phyloP scores from a whole-genome alignment of 257 asterid species.

The Petunia secreta region DNA sequence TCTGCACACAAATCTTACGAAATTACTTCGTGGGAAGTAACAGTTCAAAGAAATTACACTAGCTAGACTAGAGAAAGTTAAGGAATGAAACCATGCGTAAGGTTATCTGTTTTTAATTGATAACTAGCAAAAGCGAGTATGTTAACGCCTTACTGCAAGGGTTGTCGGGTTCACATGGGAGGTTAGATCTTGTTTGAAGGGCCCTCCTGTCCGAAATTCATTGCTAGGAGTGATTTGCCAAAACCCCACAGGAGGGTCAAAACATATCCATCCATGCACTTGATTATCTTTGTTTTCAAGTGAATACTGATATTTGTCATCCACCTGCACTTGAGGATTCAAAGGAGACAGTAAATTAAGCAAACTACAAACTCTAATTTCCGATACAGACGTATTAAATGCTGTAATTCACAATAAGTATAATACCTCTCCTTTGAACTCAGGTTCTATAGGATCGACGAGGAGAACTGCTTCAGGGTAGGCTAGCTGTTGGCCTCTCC shows the following conservation, averaged over 20 bases:
- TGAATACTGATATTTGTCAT: constrained; percentile 49
- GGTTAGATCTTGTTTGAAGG: constrained; percentile 45
- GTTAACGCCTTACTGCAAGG: constrained; percentile 35
- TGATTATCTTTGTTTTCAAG: constrained; percentile 42
- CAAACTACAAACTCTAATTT: background rate
- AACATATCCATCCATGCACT: constrained; percentile 44
- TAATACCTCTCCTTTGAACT: constrained; percentile 46
- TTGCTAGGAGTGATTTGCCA: constrained; percentile 52
- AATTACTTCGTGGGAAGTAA: background rate
- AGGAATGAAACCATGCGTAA: background rate
- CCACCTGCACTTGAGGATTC: constrained; percentile 31
- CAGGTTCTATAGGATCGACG: constrained; percentile 41
- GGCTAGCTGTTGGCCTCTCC: constrained; percentile 38
- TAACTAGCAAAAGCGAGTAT: background rate
- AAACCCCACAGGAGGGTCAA: constrained; percentile 46
- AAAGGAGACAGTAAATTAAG: background rate
- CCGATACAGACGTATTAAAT: background rate
- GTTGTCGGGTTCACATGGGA: constrained; percentile 50
- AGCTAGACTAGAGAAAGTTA: background rate
- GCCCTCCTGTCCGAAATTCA: constrained; percentile 47
- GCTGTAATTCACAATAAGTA: background rate
- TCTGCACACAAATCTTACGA: constrained; percentile 31
- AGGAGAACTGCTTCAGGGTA: constrained; percentile 49
- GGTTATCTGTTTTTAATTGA: background rate
- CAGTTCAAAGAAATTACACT: background rate